A percentile compares a stretch with the other conserved stretches of the same genome.
These are phyloP conservation scores for Nyctanthes arbortristis DNA, from an alignment of 257 asterid species.

Conservation along the genomic window DNA sequence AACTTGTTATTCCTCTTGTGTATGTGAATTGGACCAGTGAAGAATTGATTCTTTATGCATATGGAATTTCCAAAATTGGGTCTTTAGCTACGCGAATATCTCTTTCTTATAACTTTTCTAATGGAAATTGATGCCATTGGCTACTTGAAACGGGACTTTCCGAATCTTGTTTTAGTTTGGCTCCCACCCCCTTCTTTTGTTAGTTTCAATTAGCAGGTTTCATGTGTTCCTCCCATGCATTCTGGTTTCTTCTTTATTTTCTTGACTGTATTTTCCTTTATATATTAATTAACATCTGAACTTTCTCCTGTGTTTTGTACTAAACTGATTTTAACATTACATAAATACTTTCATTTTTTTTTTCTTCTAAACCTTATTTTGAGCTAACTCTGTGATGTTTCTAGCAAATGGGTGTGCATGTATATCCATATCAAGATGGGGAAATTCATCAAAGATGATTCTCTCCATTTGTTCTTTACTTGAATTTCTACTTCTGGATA, in stretches of 20 bases:
- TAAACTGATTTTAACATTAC: not conserved
- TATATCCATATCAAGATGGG: not conserved
- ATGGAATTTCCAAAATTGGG: not conserved
- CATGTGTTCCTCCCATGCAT: no score
- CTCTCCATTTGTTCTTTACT: not conserved
- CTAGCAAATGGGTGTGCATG: not conserved
- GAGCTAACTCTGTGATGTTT: not conserved
- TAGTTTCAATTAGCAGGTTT: not conserved
- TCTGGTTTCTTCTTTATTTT: no score
- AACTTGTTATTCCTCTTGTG: not conserved
- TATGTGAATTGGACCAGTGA: not conserved
- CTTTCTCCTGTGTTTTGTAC: not conserved
- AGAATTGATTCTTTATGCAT: not conserved
- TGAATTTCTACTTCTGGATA: not conserved
- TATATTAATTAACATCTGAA: not conserved
- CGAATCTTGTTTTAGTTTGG: not conserved
- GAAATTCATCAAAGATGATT: no score
- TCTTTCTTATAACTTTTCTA: not conserved
- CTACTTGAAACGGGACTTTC: not conserved
- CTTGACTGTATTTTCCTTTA: not conserved
- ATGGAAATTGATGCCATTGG: not conserved
- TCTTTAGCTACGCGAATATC: not conserved
- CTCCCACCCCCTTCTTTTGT: not conserved
- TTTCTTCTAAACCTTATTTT: no score
- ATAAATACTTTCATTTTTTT: no score